phyloP scores from a whole-genome alignment of 495 filamentous ascomycete genomes.

The Annulohypoxylon nitens region DNA sequence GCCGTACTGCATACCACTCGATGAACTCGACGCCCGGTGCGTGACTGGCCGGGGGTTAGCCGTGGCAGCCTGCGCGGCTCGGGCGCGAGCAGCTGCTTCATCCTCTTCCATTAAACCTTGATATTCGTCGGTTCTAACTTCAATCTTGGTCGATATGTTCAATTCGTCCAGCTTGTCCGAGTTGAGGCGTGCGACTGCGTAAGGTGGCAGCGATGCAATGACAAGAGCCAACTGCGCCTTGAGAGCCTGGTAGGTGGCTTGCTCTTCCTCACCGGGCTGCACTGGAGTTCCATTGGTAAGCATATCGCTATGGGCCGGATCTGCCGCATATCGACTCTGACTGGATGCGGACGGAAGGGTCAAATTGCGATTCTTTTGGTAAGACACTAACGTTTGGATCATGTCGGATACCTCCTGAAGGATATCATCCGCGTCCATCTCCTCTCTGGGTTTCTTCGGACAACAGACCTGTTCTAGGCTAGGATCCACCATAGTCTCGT shows the following conservation, averaged over 20 bases:
- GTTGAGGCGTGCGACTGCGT: constrained; percentile 86
- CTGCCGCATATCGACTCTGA: constrained; percentile 61
- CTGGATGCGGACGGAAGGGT: constrained; percentile 63
- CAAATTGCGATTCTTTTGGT: constrained; percentile 84
- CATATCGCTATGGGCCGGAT: constrained; percentile 66
- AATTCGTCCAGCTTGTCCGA: constrained; percentile 85
- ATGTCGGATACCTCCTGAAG: constrained; percentile 84
- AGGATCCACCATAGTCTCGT: constrained; percentile 64
- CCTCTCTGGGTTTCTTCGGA: constrained; percentile 61
- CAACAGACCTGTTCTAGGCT: constrained; percentile 64
- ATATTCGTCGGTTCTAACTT: constrained; percentile 77
- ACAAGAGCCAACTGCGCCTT: constrained; percentile 79
- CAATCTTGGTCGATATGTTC: constrained; percentile 84
- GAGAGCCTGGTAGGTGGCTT: constrained; percentile 78
- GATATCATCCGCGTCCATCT: constrained; percentile 78
- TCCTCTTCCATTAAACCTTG: constrained; percentile 90
- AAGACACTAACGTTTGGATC: constrained; percentile 85
- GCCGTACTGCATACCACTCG: constrained; percentile 50
- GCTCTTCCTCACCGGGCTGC: constrained; percentile 74
- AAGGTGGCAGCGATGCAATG: constrained; percentile 82
- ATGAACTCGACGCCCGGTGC: constrained; percentile 57
- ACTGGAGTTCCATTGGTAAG: constrained; percentile 60
- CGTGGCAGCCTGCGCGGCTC: constrained; percentile 54
- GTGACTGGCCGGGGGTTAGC: constrained; percentile 52
- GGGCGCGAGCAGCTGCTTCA: constrained; percentile 63